Conservation (phyloP, 2,329 filamentous ascomycete genomes). For the Fusarium sp. region DNA sequence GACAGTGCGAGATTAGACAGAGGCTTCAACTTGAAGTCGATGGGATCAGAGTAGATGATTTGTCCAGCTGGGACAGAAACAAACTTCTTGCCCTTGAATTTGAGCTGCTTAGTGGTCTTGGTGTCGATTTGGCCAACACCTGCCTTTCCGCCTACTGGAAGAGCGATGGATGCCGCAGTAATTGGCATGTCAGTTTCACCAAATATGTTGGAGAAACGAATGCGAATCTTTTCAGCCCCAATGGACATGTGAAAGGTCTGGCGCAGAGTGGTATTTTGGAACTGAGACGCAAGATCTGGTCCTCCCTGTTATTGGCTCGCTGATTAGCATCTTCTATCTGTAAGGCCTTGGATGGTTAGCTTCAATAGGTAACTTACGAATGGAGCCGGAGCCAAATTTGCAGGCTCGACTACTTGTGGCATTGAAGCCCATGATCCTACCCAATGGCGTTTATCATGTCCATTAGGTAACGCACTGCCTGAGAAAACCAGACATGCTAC, state of each 20-base stretch:
- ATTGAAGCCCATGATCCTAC: slow-evolving; percentile 31
- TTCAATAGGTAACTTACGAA: neutral
- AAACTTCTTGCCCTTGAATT: slow-evolving; percentile 17
- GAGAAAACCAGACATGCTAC: slow-evolving; percentile 6
- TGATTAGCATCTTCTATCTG: neutral
- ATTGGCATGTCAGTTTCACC: slow-evolving; percentile 25
- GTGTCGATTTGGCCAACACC: slow-evolving; percentile 20
- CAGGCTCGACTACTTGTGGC: slow-evolving; percentile 30
- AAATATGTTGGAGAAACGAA: slow-evolving; percentile 29
- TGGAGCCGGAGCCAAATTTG: slow-evolving; percentile 22
- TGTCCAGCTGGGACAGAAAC: slow-evolving; percentile 10
- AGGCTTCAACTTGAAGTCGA: slow-evolving; percentile 20
- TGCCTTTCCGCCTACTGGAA: slow-evolving; percentile 6
- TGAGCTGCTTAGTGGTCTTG: slow-evolving; percentile 1
- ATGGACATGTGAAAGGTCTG: slow-evolving; percentile 30
- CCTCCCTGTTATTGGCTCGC: neutral
- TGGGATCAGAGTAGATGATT: slow-evolving; percentile 17
- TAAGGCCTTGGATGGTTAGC: fast-evolving
- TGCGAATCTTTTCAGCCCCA: slow-evolving; percentile 11
- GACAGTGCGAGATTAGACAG: slow-evolving; percentile 25
- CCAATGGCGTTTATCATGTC: slow-evolving; percentile 9
- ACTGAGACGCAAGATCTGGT: slow-evolving; percentile 7
- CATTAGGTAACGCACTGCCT: neutral
- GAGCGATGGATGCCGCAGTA: slow-evolving; percentile 14
- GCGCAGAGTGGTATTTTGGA: slow-evolving; percentile 22